These are phyloP conservation scores for Cryptococcus depauperatus DNA, from an alignment of 1,284 basidiomycete species.

Conservation along the genomic window DNA sequence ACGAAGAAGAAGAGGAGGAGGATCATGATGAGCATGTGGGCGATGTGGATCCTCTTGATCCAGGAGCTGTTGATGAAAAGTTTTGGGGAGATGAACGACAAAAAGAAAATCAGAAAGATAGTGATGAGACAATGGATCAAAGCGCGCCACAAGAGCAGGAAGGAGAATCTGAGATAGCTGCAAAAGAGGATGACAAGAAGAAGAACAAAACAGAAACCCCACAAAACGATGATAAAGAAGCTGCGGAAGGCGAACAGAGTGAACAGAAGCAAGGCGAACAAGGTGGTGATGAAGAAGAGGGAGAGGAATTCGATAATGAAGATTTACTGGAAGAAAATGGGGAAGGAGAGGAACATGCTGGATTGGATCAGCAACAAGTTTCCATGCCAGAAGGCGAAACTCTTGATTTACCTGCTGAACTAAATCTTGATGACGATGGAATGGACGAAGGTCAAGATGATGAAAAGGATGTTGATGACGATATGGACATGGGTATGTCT, in stretches of 20 bases:
- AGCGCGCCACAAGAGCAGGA: constrained; percentile 37
- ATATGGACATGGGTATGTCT: constrained; percentile 26
- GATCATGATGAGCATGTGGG: constrained; percentile 75
- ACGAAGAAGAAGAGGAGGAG: constrained; percentile 53
- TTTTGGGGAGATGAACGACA: constrained; percentile 81
- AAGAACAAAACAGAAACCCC: constrained; percentile 42
- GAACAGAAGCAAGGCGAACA: constrained; percentile 40
- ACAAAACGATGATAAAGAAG: constrained; percentile 30
- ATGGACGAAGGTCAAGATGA: constrained; percentile 48
- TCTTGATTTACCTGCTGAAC: constrained; percentile 74
- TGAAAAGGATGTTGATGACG: constrained; percentile 27
- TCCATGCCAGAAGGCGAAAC: constrained; percentile 67
- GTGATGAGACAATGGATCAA: constrained; percentile 46
- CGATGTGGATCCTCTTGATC: constrained; percentile 78
- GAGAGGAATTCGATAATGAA: constrained; percentile 17
- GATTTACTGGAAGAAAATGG: constrained; percentile 31
- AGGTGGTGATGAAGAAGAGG: constrained; percentile 37
- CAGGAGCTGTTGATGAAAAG: constrained; percentile 86
- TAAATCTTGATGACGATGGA: constrained; percentile 55
- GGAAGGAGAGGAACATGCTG: constrained; percentile 40
- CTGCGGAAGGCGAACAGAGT: constrained; percentile 27
- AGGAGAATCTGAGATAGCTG: constrained; percentile 36
- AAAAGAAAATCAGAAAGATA: constrained; percentile 46
- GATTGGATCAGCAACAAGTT: constrained; percentile 54
- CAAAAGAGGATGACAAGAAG: constrained; percentile 41